Evolutionary conservation across 1,139 yeast genomes (phyloP).

Genomic region (Saccharomyces hybrid): DNA sequence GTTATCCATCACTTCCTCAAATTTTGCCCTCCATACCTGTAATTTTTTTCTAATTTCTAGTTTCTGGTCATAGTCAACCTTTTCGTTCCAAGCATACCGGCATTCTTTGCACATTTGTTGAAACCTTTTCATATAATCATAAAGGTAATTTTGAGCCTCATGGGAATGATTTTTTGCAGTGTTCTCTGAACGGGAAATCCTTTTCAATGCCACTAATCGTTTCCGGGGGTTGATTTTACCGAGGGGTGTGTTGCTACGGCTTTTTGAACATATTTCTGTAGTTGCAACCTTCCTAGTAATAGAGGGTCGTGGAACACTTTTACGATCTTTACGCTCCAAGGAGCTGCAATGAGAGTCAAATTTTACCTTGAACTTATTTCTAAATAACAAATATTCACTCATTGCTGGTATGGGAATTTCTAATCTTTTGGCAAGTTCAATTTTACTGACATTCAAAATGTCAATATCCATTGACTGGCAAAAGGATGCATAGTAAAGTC

Average conservation of each 20-base stretch:
- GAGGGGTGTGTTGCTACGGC: neutral
- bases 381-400: conserved; percentile 21
- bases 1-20: conserved; percentile 10
- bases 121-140: conserved; percentile 11
- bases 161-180: neutral
- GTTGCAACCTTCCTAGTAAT: neutral
- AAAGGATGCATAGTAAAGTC: conserved; percentile 20
- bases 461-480: conserved; percentile 14
- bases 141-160: conserved; percentile 1
- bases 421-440: conserved; percentile 18
- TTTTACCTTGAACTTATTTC: conserved; percentile 16
- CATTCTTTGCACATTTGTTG: conserved; percentile 24
- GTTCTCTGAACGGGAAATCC: neutral
- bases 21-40: conserved; percentile 9
- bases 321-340: neutral
- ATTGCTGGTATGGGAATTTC: conserved; percentile 21
- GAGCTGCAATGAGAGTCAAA: conserved; percentile 12
- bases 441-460: conserved; percentile 9
- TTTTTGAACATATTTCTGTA: neutral
- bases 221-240: neutral
- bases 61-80: conserved; percentile 15
- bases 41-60: conserved; percentile 13
- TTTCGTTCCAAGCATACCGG: conserved; percentile 17
- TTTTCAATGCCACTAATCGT: neutral
- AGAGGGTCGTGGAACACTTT: neutral